Evolutionary conservation across 345 rosid genomes (phyloP).

Genomic region (Gossypioides kirkii): DNA sequence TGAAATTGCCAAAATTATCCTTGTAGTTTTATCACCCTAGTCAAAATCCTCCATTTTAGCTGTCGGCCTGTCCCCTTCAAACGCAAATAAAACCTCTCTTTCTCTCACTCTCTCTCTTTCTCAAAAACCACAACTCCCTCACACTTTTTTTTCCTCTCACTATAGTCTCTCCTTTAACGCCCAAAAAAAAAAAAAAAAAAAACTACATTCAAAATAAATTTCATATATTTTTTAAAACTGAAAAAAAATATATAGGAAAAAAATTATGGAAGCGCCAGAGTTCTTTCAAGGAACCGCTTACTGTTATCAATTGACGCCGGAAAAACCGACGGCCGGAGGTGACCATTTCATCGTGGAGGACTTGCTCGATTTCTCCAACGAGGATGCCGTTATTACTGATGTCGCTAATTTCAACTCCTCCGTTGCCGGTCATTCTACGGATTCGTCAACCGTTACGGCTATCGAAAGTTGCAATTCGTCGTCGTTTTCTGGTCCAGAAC

Average conservation of each 20-base stretch:
- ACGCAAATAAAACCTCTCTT: constrained; percentile 36
- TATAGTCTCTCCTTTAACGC: constrained; percentile 9
- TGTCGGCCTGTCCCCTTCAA: constrained; percentile 52
- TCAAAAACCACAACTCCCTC: constrained; percentile 28
- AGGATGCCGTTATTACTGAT: constrained; percentile 48
- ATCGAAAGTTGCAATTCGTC: constrained; percentile 69
- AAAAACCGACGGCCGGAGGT: constrained; percentile 30
- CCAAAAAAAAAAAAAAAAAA: neutral
- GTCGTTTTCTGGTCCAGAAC: constrained; percentile 32
- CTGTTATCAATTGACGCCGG: constrained; percentile 32
- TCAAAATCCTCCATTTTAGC: constrained; percentile 46
- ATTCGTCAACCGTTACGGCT: constrained; percentile 49
- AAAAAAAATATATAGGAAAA: neutral
- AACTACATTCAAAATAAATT: no score
- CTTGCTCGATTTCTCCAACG: constrained; percentile 79
- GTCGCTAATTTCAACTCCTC: constrained; percentile 16
- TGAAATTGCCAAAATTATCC: neutral
- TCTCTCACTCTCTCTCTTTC: constrained; percentile 13
- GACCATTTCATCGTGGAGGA: constrained; percentile 90
- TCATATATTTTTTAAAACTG: neutral
- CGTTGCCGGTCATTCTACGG: constrained; percentile 38
- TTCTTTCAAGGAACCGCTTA: constrained; percentile 25
- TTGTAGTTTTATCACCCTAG: constrained; percentile 14
- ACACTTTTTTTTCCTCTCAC: constrained; percentile 18
- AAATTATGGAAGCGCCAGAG: constrained; percentile 30